Percentiles rank a stretch among this genome's conserved stretches.
phyloP scores from a whole-genome alignment of 23 red algal species.

The Cyanidioschyzon merolae region DNA sequence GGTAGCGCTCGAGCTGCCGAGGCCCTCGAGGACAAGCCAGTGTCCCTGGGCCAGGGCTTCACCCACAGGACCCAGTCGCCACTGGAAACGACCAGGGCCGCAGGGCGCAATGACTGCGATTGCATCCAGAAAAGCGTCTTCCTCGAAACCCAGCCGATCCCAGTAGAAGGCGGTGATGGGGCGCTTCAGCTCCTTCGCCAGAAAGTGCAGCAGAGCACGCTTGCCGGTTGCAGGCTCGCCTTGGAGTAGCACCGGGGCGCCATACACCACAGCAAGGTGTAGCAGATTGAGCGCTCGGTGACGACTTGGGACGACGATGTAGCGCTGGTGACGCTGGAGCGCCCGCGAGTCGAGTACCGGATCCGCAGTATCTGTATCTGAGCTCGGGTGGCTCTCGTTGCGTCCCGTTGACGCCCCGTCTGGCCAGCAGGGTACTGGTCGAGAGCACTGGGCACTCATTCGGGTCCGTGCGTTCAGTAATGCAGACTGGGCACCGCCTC shows the following conservation, averaged over 20 bases:
- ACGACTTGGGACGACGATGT: not conserved
- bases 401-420: no score
- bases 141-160: constrained; percentile 30
- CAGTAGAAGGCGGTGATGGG: constrained; percentile 34
- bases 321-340: not conserved
- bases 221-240: constrained; percentile 65
- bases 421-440: no score
- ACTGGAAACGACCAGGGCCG: constrained; percentile 48
- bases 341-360: not conserved
- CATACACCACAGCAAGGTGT: constrained; percentile 20
- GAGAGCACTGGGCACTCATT: no score
- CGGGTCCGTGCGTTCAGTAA: not conserved
- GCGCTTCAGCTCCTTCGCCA: constrained; percentile 24
- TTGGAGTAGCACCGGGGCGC: constrained; percentile 51
- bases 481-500: no score
- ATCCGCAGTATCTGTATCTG: not conserved
- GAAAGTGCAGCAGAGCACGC: constrained; percentile 33
- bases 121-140: constrained; percentile 56
- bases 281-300: not conserved
- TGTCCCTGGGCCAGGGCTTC: constrained; percentile 42
- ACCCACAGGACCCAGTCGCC: constrained; percentile 77
- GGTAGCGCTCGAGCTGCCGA: constrained; percentile 14
- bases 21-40: constrained; percentile 68
- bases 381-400: no score
- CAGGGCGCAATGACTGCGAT: constrained; percentile 56